A percentile compares a stretch with the other conserved stretches of the same genome.
Conservation (phyloP, 2,329 filamentous ascomycete genomes). For the Diaporthe ilicicola region DNA sequence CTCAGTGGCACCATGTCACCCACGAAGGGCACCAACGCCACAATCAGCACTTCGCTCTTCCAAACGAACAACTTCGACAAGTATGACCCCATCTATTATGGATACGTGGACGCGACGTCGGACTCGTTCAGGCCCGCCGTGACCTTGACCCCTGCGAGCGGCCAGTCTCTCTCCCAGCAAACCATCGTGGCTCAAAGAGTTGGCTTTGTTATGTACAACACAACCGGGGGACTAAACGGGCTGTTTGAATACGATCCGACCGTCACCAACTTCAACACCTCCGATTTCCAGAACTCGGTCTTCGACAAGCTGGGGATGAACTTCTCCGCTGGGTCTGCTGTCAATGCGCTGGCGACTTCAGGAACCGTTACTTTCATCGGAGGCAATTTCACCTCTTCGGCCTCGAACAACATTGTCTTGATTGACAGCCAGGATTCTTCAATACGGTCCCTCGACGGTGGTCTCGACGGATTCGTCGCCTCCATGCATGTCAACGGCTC, state of each 20-base stretch:
- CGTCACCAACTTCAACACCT: slow-evolving; percentile 62
- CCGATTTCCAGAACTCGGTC: slow-evolving; percentile 73
- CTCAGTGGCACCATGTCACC: slow-evolving; percentile 76
- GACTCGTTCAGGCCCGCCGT: slow-evolving; percentile 81
- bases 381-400: slow-evolving; percentile 80
- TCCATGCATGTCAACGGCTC: slow-evolving; percentile 74
- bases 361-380: slow-evolving; percentile 77
- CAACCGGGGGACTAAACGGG: slow-evolving; percentile 84
- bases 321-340: slow-evolving; percentile 72
- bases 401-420: slow-evolving; percentile 79
- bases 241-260: slow-evolving; percentile 88
- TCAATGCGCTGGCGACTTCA: slow-evolving; percentile 73
- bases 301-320: slow-evolving; percentile 79
- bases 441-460: slow-evolving; percentile 70
- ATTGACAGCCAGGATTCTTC: slow-evolving; percentile 71
- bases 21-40: slow-evolving; percentile 47
- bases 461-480: slow-evolving; percentile 82
- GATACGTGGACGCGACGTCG: slow-evolving; percentile 79
- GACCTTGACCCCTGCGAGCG: slow-evolving; percentile 74
- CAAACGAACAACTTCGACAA: slow-evolving; percentile 98
- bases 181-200: slow-evolving; percentile 91
- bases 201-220: slow-evolving; percentile 77
- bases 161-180: slow-evolving; percentile 68
- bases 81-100: slow-evolving; percentile 91
- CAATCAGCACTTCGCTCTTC: slow-evolving; percentile 69